Base-by-base conservation (phyloP, 371 early-diverging fungal species). In the Mortierella sp. region DNA sequence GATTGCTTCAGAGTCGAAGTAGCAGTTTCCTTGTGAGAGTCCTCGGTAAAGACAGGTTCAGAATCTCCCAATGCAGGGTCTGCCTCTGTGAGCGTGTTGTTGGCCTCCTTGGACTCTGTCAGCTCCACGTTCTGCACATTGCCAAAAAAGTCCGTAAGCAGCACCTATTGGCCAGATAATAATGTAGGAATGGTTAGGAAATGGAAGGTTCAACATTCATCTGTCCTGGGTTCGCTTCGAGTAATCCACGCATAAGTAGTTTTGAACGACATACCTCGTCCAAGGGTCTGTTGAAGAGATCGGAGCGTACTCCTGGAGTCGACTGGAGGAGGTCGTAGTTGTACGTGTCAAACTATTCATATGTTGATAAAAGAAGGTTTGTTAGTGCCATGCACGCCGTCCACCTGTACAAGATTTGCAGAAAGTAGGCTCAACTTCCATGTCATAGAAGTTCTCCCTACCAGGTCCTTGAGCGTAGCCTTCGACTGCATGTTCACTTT, bases 81-180 rank as follows among this genome's bases (percentile, higher is more conserved):
- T 41, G 61, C 50, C 22, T 31, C 63, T 43, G 70, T 14, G 34
- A 48, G 26, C 1, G 66, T 31, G 24, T 79, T 71, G 31, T 61
- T n/a, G 24, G 70, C 65, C 10, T 81, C 79, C 68, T 84, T 77
- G 14, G 80, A 53, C 22, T 86, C 76, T 52, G 95, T 94, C 70
- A 97, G 85, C 84, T 97, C 96, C 6, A 97, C 89, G 76, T 93
- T 95, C 76, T 96, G 96, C 24, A 97, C 97, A 47, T 92, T 95
- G 41, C 98, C 98, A 85, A 98, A 97, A 80, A 98, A 98, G 81
- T 98, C 98, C 0, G 97, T 97, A 41, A 97, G 92, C 63, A 92
- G 90, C 40, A 94, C 92, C 92, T 93, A 73, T 43, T 29, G 45
- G 7, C 22, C 2, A 7, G 19, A 7, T 31, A 48, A 0, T 16